These are phyloP conservation scores for Myochromella boudieri DNA, from an alignment of 768 basidiomycete species.

Conservation along the genomic window DNA sequence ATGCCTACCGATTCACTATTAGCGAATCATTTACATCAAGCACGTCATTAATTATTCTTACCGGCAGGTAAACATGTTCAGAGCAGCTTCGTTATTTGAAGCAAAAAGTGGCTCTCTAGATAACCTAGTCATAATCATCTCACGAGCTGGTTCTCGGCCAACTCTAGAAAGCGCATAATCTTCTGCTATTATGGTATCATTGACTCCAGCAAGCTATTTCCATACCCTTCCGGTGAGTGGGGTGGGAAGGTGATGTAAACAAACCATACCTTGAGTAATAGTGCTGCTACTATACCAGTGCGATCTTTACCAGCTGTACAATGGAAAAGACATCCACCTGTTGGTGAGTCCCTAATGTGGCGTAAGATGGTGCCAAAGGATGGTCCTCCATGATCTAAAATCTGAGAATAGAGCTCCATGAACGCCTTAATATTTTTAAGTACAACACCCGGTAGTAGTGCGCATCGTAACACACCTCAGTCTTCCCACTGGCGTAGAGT, in stretches of 20 bases:
- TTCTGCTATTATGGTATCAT: constrained; percentile 59
- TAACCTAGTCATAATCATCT: constrained; percentile 67
- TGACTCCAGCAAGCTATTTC: constrained; percentile 68
- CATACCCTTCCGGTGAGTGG: not conserved
- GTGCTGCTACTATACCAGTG: constrained; percentile 74
- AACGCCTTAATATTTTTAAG: constrained; percentile 53
- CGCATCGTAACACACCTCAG: constrained; percentile 47
- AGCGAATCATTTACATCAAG: constrained; percentile 1
- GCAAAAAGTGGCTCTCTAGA: constrained; percentile 73
- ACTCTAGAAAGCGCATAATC: constrained; percentile 80
- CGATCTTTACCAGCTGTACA: constrained; percentile 88
- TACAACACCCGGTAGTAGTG: not conserved
- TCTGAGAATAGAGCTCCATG: constrained; percentile 79
- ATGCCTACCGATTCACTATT: constrained; percentile 38
- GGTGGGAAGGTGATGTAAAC: not conserved
- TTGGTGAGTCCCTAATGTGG: constrained; percentile 70
- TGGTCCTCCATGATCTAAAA: constrained; percentile 68
- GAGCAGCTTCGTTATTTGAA: constrained; percentile 67
- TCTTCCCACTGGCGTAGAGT: constrained; percentile 78
- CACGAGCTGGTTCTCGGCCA: constrained; percentile 77
- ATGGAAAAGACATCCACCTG: constrained; percentile 67
- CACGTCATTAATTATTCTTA: constrained; percentile 27
- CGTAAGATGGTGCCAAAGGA: constrained; percentile 73
- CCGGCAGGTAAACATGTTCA: constrained; percentile 86
- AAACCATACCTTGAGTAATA: constrained; percentile 60